Base-by-base conservation (phyloP, 1,139 yeast species). In the Yamadazyma jaroonii region DNA sequence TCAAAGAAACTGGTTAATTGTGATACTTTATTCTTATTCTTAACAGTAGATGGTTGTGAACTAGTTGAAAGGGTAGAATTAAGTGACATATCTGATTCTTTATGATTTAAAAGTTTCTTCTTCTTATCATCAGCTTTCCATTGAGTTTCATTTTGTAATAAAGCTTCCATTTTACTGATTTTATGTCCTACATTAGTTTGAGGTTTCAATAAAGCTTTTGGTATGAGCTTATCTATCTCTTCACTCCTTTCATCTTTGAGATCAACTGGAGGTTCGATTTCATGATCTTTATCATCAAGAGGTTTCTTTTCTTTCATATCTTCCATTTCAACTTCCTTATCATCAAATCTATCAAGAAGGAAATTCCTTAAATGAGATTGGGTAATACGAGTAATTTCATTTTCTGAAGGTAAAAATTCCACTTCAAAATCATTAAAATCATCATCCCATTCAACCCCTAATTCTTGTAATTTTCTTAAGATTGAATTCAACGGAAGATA, bases 311-410 rank as follows among this genome's bases (percentile, higher is more conserved):
- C 32, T 17, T 35, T 17, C 35, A 32, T 40, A 8, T 46, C 47
- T 27, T 35, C 39, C 44, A 37, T 41, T 32, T 43, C 53, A 8
- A 38, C 52, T 14, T 44, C 52, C 31, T 48, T 45, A 9, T 45
- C 50, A 36, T 68, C 59, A 35, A 67, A 62, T 41, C 63, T 67
- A 41, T 75, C 88, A 49, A 77, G 60, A 50, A 92, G 81, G 39
- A 89, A 73, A 49, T 81, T 86, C 43, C 82, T 79, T 53, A 94
- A 67, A 54, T 92, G 98, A 48, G 84, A 84, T 10, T 96, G 87
- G 2, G 98, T 90, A 33, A 92, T 85, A 44, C 89, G 73, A 7
- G 96, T 84, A 47, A 94, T 86, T 70, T 94, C 98, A 53, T 84
- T 87, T 58, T 94, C 98, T 11, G 95, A 81, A 0, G 97, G 97